phyloP scores from a whole-genome alignment of 441 rosid genomes.

The Breynia disticha region DNA sequence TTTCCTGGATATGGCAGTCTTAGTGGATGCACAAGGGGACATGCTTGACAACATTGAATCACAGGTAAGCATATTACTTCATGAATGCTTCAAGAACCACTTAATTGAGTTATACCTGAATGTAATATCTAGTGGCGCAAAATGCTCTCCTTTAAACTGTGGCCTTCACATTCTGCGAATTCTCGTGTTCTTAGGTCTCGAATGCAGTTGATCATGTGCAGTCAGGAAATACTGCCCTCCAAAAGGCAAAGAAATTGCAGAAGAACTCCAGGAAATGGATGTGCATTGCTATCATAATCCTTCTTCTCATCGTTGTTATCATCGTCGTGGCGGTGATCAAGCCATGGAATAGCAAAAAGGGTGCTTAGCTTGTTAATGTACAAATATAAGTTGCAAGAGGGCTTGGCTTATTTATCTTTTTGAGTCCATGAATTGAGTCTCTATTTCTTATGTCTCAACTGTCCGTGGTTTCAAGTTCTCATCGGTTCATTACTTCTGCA shows the following conservation, averaged over 20 bases:
- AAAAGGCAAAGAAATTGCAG: conserved; percentile 66
- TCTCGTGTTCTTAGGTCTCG: conserved; percentile 46
- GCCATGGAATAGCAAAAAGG: conserved; percentile 71
- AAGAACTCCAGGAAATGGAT: conserved; percentile 86
- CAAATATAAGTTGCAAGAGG: conserved; percentile 3
- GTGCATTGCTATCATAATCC: conserved; percentile 78
- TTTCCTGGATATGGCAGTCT: conserved; percentile 91
- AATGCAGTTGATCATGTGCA: conserved; percentile 92
- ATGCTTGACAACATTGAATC: conserved; percentile 93
- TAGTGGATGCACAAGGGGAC: conserved; percentile 95
- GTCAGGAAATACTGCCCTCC: conserved; percentile 63
- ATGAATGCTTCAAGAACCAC: not conserved
- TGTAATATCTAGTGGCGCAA: too few species aligned
- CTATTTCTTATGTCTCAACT: not conserved
- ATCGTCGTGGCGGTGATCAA: conserved; percentile 52
- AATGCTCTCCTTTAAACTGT: too few species aligned
- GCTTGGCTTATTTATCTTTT: not conserved
- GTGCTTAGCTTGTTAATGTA: conserved; percentile 38
- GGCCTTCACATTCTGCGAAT: not conserved
- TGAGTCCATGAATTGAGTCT: conserved; percentile 10
- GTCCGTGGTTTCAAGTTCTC: too few species aligned
- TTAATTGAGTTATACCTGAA: not conserved
- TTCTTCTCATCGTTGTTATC: conserved; percentile 61
- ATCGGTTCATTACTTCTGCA: too few species aligned
- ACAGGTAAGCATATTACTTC: conserved; percentile 36